These are phyloP conservation scores for Pichia sp. DNA, from an alignment of 1,139 yeast genomes.

Conservation along the genomic window DNA sequence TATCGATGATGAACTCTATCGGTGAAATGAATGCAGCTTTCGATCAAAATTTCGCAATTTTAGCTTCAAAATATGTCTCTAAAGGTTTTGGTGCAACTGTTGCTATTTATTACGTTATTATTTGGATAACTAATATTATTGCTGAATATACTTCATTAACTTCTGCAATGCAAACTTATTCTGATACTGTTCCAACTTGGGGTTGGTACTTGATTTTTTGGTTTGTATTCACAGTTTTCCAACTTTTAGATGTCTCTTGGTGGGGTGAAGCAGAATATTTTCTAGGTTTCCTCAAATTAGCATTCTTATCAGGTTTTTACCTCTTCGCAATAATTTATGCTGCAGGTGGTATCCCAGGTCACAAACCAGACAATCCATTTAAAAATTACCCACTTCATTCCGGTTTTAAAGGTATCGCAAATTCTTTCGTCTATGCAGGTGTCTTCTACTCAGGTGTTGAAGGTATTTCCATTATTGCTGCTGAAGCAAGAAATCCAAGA, in stretches of 20 bases:
- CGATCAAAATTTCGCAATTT: slow-evolving; percentile 51
- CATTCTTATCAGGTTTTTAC: slow-evolving; percentile 49
- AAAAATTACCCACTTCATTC: slow-evolving; percentile 45
- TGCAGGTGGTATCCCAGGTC: slow-evolving; percentile 59
- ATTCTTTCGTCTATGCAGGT: slow-evolving; percentile 63
- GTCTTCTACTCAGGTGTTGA: slow-evolving; percentile 57
- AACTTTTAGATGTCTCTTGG: slow-evolving; percentile 47
- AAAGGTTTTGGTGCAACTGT: slow-evolving; percentile 54
- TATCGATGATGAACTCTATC: slow-evolving; percentile 51
- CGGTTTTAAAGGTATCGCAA: slow-evolving; percentile 65
- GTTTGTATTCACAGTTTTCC: slow-evolving; percentile 49
- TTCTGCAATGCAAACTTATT: slow-evolving; percentile 47
- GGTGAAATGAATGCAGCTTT: slow-evolving; percentile 53
- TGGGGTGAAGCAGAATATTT: slow-evolving; percentile 59
- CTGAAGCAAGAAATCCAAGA: slow-evolving; percentile 51
- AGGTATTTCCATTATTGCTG: slow-evolving; percentile 50
- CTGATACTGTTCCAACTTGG: slow-evolving; percentile 50
- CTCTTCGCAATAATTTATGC: slow-evolving; percentile 53
- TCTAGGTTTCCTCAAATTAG: slow-evolving; percentile 47
- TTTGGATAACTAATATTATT: slow-evolving; percentile 55
- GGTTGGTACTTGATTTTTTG: slow-evolving; percentile 55
- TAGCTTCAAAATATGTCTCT: slow-evolving; percentile 48
- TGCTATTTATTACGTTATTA: slow-evolving; percentile 49
- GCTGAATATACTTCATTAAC: slow-evolving; percentile 55
- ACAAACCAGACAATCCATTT: slow-evolving; percentile 44